Conservation (phyloP, 2,329 filamentous ascomycete species). For the Fusarium praegraminearum region DNA sequence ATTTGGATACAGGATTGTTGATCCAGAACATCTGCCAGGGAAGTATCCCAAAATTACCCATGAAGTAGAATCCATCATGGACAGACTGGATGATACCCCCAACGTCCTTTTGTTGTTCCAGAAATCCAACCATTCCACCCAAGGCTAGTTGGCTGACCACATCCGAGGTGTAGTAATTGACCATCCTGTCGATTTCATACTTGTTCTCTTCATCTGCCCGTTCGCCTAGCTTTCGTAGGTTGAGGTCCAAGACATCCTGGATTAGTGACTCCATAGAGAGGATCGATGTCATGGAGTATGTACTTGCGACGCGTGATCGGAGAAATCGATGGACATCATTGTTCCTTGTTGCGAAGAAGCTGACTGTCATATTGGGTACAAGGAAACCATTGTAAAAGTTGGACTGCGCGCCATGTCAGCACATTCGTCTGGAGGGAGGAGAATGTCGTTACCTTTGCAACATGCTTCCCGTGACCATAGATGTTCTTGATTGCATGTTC, state of each 20-base stretch:
- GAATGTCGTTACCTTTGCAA: neutral
- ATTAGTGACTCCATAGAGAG: constrained; percentile 19
- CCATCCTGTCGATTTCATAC: constrained; percentile 9
- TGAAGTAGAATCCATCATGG: constrained; percentile 28
- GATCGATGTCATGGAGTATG: constrained; percentile 30
- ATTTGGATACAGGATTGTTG: constrained; percentile 20
- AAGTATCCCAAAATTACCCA: constrained; percentile 30
- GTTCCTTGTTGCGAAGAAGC: constrained; percentile 22
- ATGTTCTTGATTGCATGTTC: neutral
- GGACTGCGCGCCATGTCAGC: neutral
- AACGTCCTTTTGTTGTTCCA: constrained; percentile 19
- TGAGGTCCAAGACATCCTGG: constrained; percentile 22
- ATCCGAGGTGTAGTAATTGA: constrained; percentile 27
- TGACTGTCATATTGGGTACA: constrained; percentile 24
- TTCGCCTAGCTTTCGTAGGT: constrained; percentile 5
- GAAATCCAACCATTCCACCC: constrained; percentile 26
- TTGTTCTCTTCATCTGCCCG: neutral
- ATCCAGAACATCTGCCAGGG: constrained; percentile 29
- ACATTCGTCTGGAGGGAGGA: rapidly evolving
- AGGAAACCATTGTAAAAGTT: constrained; percentile 24
- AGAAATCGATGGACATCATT: constrained; percentile 20
- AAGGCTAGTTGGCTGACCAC: constrained; percentile 17
- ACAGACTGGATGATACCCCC: constrained; percentile 28
- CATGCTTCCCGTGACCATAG: constrained; percentile 20
- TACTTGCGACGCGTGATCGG: constrained; percentile 13